Conservation (phyloP, 768 basidiomycete species). For the Rhizopogon rudus region DNA sequence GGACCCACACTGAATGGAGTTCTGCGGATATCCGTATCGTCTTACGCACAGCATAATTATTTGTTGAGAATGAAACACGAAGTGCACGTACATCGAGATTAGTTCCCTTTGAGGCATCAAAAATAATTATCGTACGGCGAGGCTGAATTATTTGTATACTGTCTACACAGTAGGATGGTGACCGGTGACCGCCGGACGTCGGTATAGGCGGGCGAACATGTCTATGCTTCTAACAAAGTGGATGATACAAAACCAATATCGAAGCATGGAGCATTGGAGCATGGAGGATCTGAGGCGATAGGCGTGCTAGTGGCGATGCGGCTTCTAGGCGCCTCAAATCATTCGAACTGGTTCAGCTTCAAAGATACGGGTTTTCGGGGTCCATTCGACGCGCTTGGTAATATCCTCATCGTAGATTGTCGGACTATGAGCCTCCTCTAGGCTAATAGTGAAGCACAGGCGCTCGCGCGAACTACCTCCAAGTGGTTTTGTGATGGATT, state of each 20-base stretch:
- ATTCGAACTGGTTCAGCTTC: slow-evolving; percentile 17
- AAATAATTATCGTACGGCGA: background rate
- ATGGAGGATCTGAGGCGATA: slow-evolving; percentile 8
- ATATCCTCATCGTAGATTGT: background rate
- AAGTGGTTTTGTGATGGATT: slow-evolving; percentile 1
- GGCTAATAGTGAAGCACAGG: background rate
- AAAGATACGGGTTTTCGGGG: slow-evolving; percentile 15
- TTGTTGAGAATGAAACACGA: background rate
- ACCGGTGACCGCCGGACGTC: background rate
- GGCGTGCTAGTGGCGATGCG: slow-evolving; percentile 7
- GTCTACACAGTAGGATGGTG: background rate
- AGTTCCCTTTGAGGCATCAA: background rate
- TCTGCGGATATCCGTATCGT: background rate
- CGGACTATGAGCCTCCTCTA: slow-evolving; percentile 5
- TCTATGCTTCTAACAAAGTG: background rate
- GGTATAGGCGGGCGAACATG: background rate
- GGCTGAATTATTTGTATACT: background rate
- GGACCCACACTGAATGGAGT: background rate
- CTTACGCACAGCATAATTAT: background rate
- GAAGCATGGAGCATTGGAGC: slow-evolving; percentile 1
- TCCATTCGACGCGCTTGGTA: slow-evolving; percentile 9
- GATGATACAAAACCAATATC: slow-evolving; percentile 5
- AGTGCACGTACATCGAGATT: background rate
- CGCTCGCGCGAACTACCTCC: background rate
- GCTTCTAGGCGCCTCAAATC: slow-evolving; percentile 4